Base-by-base conservation (phyloP, 495 filamentous ascomycete species). In the Durotheca rogersii region DNA sequence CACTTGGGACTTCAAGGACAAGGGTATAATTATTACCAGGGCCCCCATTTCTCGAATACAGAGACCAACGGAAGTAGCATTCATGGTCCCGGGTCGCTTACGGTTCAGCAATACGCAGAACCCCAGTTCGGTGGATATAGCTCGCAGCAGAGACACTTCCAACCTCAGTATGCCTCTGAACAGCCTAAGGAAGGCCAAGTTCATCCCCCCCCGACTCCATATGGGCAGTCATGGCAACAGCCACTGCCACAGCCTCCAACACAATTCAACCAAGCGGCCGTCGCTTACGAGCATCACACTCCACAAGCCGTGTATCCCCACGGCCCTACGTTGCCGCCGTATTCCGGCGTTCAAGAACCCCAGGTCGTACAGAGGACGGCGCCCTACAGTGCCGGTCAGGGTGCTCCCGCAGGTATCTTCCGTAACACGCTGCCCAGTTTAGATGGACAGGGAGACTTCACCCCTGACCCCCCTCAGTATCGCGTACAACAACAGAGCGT, bases 151-250 rank as follows among this genome's bases (percentile, higher is more conserved):
- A 33, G 18, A 16, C 34, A 45, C 1, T 14, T 42, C 25, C 7
- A 5, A 6, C 7, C 21, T 4, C 32, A 33, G 7, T 41, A 37
- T 21, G 15, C 21, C 2, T 2, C 34, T 6, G 41, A 46, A 7
- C 41, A 45, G 11, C 19, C 38, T 3, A 11, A 3, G 20, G 20
- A 42, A 15, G 14, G 21, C 10, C 53, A 55, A 5, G 14, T 16
- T 2, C 44, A 55, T 19, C n/a, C n/a, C 18, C 51, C 51, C 0
- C 45, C 52, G 7, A 43, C 4, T 32, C 1, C 45, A 14, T 55
- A 17, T 16, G 15, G 37, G 0, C 40, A 40, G 29, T 7, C 32
- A 6, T 56, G 53, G 53, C 45, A 50, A 14, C 29, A 14, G 1
- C n/a, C 33, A 16, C 39, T 40, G 17, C 53, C 44, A 23, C 53